Evolutionary conservation across 176 grass and related monocot genomes (phyloP).

Genomic region (Oryza glumipatula): DNA sequence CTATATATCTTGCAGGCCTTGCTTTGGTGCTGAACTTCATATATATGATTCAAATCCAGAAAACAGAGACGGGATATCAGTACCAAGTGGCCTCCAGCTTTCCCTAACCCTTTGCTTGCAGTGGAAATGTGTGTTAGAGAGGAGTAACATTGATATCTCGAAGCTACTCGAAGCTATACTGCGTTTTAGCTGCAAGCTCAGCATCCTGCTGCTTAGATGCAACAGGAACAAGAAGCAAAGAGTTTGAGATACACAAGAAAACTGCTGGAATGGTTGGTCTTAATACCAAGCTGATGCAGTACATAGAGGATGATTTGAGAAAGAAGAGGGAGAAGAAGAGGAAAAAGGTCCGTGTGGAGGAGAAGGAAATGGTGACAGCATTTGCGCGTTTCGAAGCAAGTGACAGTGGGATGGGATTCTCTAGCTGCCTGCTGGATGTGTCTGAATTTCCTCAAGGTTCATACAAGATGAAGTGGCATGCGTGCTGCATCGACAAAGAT

Average conservation of each 20-base stretch:
- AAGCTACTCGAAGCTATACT: constrained; percentile 54
- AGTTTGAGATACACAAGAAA: constrained; percentile 45
- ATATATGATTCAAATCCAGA: constrained; percentile 50
- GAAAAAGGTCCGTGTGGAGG: background rate
- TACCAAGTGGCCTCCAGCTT: constrained; percentile 60
- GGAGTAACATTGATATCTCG: constrained; percentile 19
- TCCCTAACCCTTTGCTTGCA: constrained; percentile 76
- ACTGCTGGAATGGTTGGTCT: constrained; percentile 54
- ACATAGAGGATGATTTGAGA: constrained; percentile 42
- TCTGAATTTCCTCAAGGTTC: constrained; percentile 62
- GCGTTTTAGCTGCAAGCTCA: constrained; percentile 53
- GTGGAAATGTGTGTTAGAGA: constrained; percentile 52
- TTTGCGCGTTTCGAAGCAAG: constrained; percentile 55
- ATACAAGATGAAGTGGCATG: constrained; percentile 77
- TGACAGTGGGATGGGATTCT: constrained; percentile 58
- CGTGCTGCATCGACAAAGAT: constrained; percentile 54
- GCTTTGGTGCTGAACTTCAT: constrained; percentile 74
- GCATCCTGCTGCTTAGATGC: constrained; percentile 31
- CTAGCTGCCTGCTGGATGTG: constrained; percentile 65
- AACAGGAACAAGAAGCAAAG: constrained; percentile 33
- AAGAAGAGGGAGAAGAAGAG: background rate
- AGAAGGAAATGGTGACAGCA: constrained; percentile 39
- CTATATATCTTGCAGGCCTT: constrained; percentile 64
- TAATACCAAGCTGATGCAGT: constrained; percentile 50
- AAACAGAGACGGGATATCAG: constrained; percentile 51